Evolutionary conservation across 257 asterid genomes (phyloP).

Genomic region (Voacanga thouarsii): DNA sequence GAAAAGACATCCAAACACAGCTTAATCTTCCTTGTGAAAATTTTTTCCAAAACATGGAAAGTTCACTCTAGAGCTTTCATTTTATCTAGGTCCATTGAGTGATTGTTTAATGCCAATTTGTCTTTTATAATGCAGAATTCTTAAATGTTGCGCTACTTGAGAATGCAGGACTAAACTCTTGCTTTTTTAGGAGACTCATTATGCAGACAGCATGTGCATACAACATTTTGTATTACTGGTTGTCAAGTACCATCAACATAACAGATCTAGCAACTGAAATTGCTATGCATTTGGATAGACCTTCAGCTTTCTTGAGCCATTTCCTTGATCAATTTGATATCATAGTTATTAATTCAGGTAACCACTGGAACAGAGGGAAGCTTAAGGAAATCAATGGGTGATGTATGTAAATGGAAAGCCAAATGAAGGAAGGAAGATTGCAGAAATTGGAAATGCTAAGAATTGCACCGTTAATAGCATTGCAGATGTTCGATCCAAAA

Average conservation of each 20-base stretch:
- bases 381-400: conserved; percentile 66
- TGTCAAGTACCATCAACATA: conserved; percentile 65
- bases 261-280: conserved; percentile 54
- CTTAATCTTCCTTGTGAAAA: background rate
- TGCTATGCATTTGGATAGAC: conserved; percentile 78
- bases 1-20: no score
- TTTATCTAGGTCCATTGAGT: background rate
- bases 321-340: conserved; percentile 52
- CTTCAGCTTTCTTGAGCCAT: conserved; percentile 49
- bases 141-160: conserved; percentile 32
- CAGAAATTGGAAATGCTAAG: conserved; percentile 60
- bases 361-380: conserved; percentile 84
- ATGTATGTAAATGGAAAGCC: conserved; percentile 64
- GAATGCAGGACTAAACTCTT: conserved; percentile 79
- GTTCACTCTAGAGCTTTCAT: background rate
- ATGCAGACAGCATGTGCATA: conserved; percentile 80
- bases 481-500: conserved; percentile 53
- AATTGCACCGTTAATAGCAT: conserved; percentile 52
- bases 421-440: conserved; percentile 47
- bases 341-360: conserved; percentile 71
- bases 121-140: background rate
- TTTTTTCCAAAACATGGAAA: background rate
- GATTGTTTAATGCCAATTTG: conserved; percentile 4
- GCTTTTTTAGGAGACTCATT: conserved; percentile 79
- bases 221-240: conserved; percentile 77